phyloP scores from a whole-genome alignment of 1,139 yeast genomes.

The Petasospora rhodanensis region DNA sequence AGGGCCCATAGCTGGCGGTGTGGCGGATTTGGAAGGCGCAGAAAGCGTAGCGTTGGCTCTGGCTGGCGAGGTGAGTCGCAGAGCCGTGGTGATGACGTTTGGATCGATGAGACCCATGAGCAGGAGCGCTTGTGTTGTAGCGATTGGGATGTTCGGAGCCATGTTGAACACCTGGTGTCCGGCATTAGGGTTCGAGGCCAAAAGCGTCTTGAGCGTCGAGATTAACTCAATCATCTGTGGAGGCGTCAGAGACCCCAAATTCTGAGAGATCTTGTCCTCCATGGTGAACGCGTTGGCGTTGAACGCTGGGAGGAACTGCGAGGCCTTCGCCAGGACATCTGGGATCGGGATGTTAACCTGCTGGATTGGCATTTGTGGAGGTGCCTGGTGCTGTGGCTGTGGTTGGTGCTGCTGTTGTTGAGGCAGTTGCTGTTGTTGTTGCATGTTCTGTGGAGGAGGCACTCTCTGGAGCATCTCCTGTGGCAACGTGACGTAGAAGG shows the following conservation, averaged over 20 bases:
- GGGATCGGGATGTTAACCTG: conserved; percentile 33
- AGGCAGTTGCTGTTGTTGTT: conserved; percentile 1
- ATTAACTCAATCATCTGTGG: conserved; percentile 62
- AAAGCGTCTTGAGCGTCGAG: conserved; percentile 53
- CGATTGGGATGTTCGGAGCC: conserved; percentile 55
- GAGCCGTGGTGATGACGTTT: conserved; percentile 50
- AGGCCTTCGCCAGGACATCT: conserved; percentile 43
- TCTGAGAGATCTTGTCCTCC: conserved; percentile 39
- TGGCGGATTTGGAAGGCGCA: conserved; percentile 12
- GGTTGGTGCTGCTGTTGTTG: conserved; percentile 2
- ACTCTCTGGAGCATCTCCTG: conserved; percentile 37
- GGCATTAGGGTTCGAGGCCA: conserved; percentile 45
- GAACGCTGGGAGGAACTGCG: conserved; percentile 47
- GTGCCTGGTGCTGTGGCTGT: conserved; percentile 1
- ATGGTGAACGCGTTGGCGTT: conserved; percentile 39
- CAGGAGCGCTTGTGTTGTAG: conserved; percentile 69
- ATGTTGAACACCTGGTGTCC: conserved; percentile 50
- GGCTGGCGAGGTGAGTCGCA: conserved; percentile 23
- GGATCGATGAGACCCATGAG: conserved; percentile 71
- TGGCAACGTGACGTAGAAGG: conserved; percentile 53
- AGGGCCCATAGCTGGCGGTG: conserved; percentile 9
- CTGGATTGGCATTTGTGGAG: neutral
- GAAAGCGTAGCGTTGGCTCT: conserved; percentile 11
- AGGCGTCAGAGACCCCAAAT: conserved; percentile 61
- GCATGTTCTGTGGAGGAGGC: conserved; percentile 5